These are phyloP conservation scores for Yamadazyma triangularis DNA, from an alignment of 1,139 yeast species.

Conservation along the genomic window DNA sequence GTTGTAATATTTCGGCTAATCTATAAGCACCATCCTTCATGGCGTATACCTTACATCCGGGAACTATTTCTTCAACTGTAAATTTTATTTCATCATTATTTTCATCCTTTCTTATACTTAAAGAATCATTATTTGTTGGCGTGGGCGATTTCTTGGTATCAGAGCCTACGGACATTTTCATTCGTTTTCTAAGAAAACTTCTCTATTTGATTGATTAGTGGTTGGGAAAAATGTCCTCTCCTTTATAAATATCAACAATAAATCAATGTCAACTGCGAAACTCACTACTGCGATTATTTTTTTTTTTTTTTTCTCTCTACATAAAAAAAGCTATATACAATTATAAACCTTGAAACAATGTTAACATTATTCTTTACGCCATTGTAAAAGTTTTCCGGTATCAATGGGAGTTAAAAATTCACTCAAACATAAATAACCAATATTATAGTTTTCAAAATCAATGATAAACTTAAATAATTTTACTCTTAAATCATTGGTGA, in stretches of 20 bases:
- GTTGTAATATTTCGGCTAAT: conserved; percentile 80
- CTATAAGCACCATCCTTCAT: conserved; percentile 76
- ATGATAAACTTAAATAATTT: conserved; percentile 27
- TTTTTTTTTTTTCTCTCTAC: no score
- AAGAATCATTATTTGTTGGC: conserved; percentile 9
- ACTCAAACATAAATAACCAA: conserved; percentile 28
- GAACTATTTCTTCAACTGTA: conserved; percentile 45
- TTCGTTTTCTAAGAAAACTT: no score
- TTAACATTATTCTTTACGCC: no score
- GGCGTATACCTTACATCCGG: conserved; percentile 80
- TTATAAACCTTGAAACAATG: no score
- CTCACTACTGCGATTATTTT: no score
- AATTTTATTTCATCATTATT: conserved; percentile 16
- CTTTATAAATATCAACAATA: no score
- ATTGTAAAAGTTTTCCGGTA: background rate
- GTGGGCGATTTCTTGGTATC: conserved; percentile 4
- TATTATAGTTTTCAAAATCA: conserved; percentile 28
- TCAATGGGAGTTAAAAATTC: conserved; percentile 11
- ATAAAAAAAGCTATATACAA: no score
- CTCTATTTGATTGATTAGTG: no score
- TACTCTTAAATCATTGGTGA: conserved; percentile 19
- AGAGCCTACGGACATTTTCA: background rate
- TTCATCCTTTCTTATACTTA: conserved; percentile 11
- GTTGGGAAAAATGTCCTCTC: no score
- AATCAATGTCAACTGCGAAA: no score